Percentiles rank a stretch among this genome's conserved stretches.
Evolutionary conservation across 116 monocot genomes (phyloP).

Genomic region (Trichopus zeylanicus): DNA sequence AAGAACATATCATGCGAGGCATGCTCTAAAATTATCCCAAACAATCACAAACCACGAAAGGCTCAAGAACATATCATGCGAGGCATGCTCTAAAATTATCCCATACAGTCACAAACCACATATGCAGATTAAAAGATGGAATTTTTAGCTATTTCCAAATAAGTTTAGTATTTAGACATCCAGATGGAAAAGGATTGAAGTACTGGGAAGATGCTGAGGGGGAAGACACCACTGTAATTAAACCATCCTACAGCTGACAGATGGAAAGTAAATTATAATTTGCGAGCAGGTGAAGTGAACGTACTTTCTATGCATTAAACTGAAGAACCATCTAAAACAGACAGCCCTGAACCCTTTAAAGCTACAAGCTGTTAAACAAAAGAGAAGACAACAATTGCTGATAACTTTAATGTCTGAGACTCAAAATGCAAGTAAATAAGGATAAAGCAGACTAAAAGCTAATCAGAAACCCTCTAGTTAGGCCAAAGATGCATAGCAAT

Average conservation of each 20-base stretch:
- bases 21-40: too few species aligned
- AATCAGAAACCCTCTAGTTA: constrained; percentile 11
- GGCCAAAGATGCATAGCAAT: constrained; percentile 21
- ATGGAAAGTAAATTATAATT: background rate
- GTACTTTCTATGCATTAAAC: constrained; percentile 5
- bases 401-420: constrained; percentile 15
- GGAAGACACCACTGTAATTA: background rate
- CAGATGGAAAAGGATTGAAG: too few species aligned
- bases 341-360: constrained; percentile 11
- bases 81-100: too few species aligned
- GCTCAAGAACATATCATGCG: too few species aligned
- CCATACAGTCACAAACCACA: too few species aligned
- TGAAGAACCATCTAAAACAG: constrained; percentile 12
- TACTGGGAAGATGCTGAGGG: too few species aligned
- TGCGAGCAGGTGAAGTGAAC: background rate
- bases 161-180: too few species aligned
- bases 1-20: too few species aligned
- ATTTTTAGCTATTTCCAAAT: too few species aligned
- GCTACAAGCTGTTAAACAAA: constrained; percentile 3
- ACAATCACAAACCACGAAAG: too few species aligned
- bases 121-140: too few species aligned
- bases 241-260: background rate
- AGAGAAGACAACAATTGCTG: background rate
- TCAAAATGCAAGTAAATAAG: constrained; percentile 17
- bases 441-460: constrained; percentile 11